Percentiles rank a stretch among this genome's conserved stretches.
These are phyloP conservation scores for Chaetoceros muelleri DNA, from an alignment of 108 stramenopile genomes.

Conservation along the genomic window DNA sequence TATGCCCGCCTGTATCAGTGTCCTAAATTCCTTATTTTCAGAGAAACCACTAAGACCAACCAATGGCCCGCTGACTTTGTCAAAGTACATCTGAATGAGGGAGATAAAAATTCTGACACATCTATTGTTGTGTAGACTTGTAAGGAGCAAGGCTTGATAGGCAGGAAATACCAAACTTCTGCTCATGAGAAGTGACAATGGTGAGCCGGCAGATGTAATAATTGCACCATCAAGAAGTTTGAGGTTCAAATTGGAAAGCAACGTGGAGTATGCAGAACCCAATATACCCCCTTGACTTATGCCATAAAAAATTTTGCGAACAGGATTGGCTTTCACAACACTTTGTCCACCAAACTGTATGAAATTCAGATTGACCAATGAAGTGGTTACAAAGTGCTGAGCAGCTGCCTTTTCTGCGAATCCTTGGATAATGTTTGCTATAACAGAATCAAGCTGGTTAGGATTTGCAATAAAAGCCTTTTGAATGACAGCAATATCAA, in stretches of 20 bases:
- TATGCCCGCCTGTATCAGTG: constrained; percentile 44
- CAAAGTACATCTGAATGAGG: constrained; percentile 67
- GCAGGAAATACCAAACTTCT: constrained; percentile 41
- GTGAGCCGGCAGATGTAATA: constrained; percentile 59
- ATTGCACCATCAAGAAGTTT: constrained; percentile 45
- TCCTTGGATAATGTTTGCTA: constrained; percentile 52
- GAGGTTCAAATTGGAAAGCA: constrained; percentile 11
- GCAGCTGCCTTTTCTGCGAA: constrained; percentile 39
- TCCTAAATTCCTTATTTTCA: not conserved
- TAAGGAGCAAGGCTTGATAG: constrained; percentile 42
- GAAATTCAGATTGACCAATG: constrained; percentile 11
- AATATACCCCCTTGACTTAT: constrained; percentile 72
- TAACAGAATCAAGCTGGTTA: constrained; percentile 23
- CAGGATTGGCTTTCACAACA: not conserved
- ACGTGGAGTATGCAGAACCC: constrained; percentile 50
- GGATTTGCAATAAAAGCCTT: constrained; percentile 28
- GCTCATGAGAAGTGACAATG: constrained; percentile 55
- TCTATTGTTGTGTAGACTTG: constrained; percentile 54
- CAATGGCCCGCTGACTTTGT: constrained; percentile 47
- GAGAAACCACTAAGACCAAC: not conserved
- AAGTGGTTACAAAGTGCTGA: constrained; percentile 30
- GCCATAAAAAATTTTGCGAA: constrained; percentile 44
- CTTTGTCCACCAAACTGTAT: constrained; percentile 11
- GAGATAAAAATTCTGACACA: constrained; percentile 51
- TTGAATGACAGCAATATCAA: constrained; percentile 44